Percentiles rank a stretch among this genome's conserved stretches.
Conservation (phyloP, 805 yeast genomes). For the Wickerhamiella siamensis region DNA sequence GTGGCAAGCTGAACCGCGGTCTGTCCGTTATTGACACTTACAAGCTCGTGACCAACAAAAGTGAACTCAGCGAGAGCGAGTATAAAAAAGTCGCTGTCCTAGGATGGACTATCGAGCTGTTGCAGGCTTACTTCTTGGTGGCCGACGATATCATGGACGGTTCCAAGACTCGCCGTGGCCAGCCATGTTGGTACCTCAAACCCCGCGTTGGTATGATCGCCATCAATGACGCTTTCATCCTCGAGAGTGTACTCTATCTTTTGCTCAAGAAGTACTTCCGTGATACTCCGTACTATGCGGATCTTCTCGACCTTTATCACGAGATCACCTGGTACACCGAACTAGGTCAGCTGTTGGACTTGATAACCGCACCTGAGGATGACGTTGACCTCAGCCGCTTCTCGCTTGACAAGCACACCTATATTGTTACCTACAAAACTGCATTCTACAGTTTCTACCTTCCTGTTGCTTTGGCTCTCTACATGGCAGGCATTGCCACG, state of each 20-base stretch:
- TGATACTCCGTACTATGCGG: conserved; percentile 68
- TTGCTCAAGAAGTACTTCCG: conserved; percentile 81
- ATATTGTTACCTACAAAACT: conserved; percentile 91
- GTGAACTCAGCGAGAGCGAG: conserved; percentile 49
- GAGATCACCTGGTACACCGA: conserved; percentile 97
- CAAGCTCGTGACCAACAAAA: conserved; percentile 55
- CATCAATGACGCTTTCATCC: conserved; percentile 92
- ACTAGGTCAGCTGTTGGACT: conserved; percentile 87
- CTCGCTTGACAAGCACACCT: conserved; percentile 78
- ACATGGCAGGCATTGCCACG: conserved; percentile 63
- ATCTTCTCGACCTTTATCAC: conserved; percentile 84
- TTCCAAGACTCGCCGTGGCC: conserved; percentile 94
- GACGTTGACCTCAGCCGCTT: conserved; percentile 78
- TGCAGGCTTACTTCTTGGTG: conserved; percentile 92
- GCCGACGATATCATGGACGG: conserved; percentile 98
- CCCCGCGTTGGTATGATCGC: conserved; percentile 78
- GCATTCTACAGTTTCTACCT: conserved; percentile 94
- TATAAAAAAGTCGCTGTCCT: conserved; percentile 74
- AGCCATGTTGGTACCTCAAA: conserved; percentile 91
- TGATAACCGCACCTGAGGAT: conserved; percentile 96
- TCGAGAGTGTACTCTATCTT: conserved; percentile 86
- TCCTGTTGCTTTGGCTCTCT: conserved; percentile 96
- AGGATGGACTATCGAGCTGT: conserved; percentile 90
- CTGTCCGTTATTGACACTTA: conserved; percentile 89
- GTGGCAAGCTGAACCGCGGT: conserved; percentile 95